Evolutionary conservation across 2,329 filamentous ascomycete species (phyloP).

Genomic region (Pseudopyrenochaeta lycopersici): DNA sequence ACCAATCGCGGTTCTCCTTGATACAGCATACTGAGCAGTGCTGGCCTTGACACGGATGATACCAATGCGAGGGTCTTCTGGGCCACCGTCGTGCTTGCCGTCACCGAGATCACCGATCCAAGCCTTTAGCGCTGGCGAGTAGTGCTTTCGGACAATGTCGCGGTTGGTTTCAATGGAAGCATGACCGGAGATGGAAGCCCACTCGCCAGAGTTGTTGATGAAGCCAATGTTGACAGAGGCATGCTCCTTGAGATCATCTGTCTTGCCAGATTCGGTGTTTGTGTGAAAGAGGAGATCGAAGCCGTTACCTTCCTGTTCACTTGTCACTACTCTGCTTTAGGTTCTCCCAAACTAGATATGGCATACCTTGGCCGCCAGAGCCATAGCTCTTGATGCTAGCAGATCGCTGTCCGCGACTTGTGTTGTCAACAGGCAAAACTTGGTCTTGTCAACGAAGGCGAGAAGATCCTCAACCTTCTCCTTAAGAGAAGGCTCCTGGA

Average conservation of each 20-base stretch:
- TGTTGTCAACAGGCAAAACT: slow-evolving; percentile 92
- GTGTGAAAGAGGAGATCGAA: slow-evolving; percentile 90
- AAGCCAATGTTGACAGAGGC: slow-evolving; percentile 83
- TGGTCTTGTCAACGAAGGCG: slow-evolving; percentile 74
- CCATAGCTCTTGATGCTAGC: slow-evolving; percentile 86
- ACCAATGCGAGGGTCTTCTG: slow-evolving; percentile 82
- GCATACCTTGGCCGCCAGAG: slow-evolving; percentile 76
- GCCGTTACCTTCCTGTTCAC: slow-evolving; percentile 73
- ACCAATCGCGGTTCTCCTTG: slow-evolving; percentile 68
- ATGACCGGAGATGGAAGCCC: slow-evolving; percentile 84
- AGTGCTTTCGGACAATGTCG: slow-evolving; percentile 71
- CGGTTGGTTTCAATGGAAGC: slow-evolving; percentile 76
- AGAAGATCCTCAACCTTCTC: slow-evolving; percentile 80
- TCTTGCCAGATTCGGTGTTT: slow-evolving; percentile 90
- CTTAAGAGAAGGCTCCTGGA: slow-evolving; percentile 73
- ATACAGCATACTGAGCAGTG: slow-evolving; percentile 76
- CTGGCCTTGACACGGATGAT: slow-evolving; percentile 79
- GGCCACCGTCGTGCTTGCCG: slow-evolving; percentile 81
- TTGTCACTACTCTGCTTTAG: neutral
- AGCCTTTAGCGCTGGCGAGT: slow-evolving; percentile 76
- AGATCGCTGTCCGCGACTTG: slow-evolving; percentile 70
- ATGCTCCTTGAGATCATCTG: slow-evolving; percentile 77
- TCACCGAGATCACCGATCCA: slow-evolving; percentile 86
- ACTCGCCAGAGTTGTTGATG: slow-evolving; percentile 78
- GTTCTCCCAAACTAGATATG: neutral